Percentiles rank a stretch among this genome's conserved stretches.
Evolutionary conservation across 495 filamentous ascomycete species (phyloP).

Genomic region (Penicillium maclennaniae): DNA sequence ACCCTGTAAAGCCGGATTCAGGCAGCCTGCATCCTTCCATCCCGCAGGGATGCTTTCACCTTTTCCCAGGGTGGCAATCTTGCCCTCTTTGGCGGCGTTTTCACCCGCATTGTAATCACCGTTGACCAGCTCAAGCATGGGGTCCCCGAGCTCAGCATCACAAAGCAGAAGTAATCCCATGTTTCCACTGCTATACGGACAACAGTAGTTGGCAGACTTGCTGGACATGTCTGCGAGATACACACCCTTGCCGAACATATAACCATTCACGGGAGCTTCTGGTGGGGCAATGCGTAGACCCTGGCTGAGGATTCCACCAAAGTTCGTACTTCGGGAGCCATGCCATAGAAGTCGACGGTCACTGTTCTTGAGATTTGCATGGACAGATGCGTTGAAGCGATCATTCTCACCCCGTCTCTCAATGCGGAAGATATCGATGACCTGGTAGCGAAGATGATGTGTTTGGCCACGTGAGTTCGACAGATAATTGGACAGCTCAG

Average conservation of each 20-base stretch:
- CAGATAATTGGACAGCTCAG: slow-evolving; percentile 61
- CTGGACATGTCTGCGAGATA: slow-evolving; percentile 81
- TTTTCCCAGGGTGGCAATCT: slow-evolving; percentile 63
- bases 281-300: slow-evolving; percentile 84
- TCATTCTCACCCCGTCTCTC: slow-evolving; percentile 69
- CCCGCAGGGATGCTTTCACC: slow-evolving; percentile 55
- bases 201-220: slow-evolving; percentile 79
- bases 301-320: slow-evolving; percentile 76
- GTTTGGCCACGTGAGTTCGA: slow-evolving; percentile 57
- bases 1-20: slow-evolving; percentile 60
- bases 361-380: slow-evolving; percentile 39
- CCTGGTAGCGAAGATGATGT: slow-evolving; percentile 52
- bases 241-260: slow-evolving; percentile 86
- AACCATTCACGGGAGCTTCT: slow-evolving; percentile 72
- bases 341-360: slow-evolving; percentile 82
- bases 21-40: slow-evolving; percentile 73
- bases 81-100: slow-evolving; percentile 54
- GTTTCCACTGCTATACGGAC: slow-evolving; percentile 46
- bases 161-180: slow-evolving; percentile 69
- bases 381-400: slow-evolving; percentile 57
- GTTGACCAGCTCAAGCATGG: slow-evolving; percentile 54
- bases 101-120: slow-evolving; percentile 59
- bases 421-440: slow-evolving; percentile 81
- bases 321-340: slow-evolving; percentile 71
- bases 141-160: slow-evolving; percentile 72